A percentile compares a stretch with the other conserved stretches of the same genome.
These are phyloP conservation scores for Leucaena leucocephala DNA, from an alignment of 306 rosid genomes.

Conservation along the genomic window DNA sequence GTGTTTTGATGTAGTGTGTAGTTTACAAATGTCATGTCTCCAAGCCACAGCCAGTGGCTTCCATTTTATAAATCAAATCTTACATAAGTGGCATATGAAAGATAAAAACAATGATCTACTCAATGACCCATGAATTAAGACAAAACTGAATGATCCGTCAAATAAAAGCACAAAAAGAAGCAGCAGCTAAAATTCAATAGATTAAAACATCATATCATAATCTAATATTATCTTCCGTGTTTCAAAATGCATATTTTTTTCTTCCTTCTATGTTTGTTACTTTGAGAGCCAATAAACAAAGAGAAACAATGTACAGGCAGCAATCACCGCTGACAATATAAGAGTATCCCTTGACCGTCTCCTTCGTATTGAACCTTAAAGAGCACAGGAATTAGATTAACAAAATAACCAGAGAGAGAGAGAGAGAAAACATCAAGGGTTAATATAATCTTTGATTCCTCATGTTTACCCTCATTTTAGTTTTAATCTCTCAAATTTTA, in stretches of 20 bases:
- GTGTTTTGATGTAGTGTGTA: no score
- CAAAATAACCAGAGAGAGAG: background rate
- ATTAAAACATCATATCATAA: conserved; percentile 23
- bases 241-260: conserved; percentile 16
- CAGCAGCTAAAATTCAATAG: conserved; percentile 29
- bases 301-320: conserved; percentile 94
- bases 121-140: no score
- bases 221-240: conserved; percentile 38
- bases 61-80: no score
- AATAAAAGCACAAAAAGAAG: background rate
- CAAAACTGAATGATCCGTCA: no score
- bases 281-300: conserved; percentile 97
- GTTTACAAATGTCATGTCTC: no score
- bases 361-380: conserved; percentile 85
- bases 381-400: conserved; percentile 30
- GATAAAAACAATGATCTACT: no score
- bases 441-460: no score
- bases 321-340: conserved; percentile 89
- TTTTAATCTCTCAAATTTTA: no score
- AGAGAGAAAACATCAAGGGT: background rate
- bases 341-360: conserved; percentile 87
- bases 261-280: conserved; percentile 38
- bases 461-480: no score
- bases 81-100: no score
- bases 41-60: no score